Evolutionary conservation across 768 basidiomycete genomes (phyloP).

Genomic region (Boletus barrowsii): DNA sequence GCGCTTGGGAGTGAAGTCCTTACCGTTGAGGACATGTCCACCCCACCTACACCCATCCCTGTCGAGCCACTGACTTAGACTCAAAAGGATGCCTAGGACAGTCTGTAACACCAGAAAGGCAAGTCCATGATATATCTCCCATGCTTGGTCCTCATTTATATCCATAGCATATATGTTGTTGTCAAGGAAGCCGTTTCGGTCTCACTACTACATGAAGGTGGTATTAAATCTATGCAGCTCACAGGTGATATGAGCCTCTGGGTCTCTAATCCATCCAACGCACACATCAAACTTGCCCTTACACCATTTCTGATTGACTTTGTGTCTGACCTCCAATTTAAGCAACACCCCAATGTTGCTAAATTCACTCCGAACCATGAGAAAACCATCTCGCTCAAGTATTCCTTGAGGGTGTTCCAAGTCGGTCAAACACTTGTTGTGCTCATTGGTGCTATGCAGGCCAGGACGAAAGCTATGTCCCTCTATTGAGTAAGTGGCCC

Average conservation of each 20-base stretch:
- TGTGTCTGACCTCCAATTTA: conserved; percentile 81
- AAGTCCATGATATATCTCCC: conserved; percentile 1
- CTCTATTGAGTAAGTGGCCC: conserved; percentile 74
- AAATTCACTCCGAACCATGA: conserved; percentile 73
- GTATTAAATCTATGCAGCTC: conserved; percentile 84
- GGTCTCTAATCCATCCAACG: conserved; percentile 70
- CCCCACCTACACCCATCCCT: conserved; percentile 49
- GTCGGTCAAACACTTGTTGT: conserved; percentile 85
- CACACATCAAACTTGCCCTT: conserved; percentile 70
- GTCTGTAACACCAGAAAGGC: conserved; percentile 77
- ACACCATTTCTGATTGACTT: conserved; percentile 53
- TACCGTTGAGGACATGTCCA: conserved; percentile 49
- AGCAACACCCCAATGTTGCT: conserved; percentile 93
- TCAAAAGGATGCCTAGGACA: conserved; percentile 54
- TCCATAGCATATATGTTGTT: conserved; percentile 72
- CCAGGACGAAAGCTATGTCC: conserved; percentile 89
- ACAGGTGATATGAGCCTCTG: conserved; percentile 94
- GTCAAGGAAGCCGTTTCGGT: conserved; percentile 83
- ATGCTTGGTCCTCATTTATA: neutral
- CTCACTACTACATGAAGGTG: conserved; percentile 85
- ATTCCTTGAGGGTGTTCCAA: conserved; percentile 78
- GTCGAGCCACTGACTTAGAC: conserved; percentile 42
- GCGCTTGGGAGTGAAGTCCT: conserved; percentile 79
- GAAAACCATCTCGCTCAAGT: conserved; percentile 77
- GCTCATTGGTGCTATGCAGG: conserved; percentile 87